Evolutionary conservation across 352 stramenopile species (phyloP).

Genomic region (Thraustochytrium striatum): DNA sequence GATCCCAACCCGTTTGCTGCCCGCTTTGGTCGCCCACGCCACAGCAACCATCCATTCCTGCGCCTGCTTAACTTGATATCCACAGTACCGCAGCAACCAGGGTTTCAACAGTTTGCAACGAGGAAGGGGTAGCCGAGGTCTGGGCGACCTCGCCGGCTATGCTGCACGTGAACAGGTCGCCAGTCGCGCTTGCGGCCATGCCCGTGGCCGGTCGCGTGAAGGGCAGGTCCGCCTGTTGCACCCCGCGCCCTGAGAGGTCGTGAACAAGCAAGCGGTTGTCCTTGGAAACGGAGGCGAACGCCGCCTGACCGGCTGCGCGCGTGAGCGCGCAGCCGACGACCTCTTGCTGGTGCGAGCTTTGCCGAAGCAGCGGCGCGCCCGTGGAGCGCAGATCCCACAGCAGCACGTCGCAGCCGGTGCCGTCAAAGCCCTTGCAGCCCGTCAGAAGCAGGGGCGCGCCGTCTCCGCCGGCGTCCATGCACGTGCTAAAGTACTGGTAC

Average conservation of each 20-base stretch:
- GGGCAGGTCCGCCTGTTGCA: not conserved
- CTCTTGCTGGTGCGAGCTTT: constrained; percentile 13
- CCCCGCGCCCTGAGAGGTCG: not conserved
- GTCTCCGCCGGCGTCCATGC: constrained; percentile 5
- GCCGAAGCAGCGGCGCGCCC: not conserved
- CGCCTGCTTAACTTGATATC: too few relatives aligned
- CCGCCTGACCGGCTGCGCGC: not conserved
- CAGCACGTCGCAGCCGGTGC: constrained; percentile 11
- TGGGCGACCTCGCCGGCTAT: not conserved
- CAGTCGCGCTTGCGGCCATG: not conserved
- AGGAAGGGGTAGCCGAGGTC: too few relatives aligned
- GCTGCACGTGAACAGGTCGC: not conserved
- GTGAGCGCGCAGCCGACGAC: constrained; percentile 13
- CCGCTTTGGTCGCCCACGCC: too few relatives aligned
- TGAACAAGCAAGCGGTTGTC: not conserved
- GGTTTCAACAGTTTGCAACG: too few relatives aligned
- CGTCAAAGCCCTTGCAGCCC: constrained; percentile 27
- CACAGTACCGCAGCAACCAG: too few relatives aligned
- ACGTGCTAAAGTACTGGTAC: constrained; percentile 33
- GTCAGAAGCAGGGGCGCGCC: not conserved
- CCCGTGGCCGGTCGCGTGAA: not conserved
- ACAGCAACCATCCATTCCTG: too few relatives aligned
- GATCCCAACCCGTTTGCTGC: too few relatives aligned
- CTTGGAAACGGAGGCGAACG: not conserved
- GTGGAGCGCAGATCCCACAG: constrained; percentile 29